Percentiles rank a stretch among this genome's conserved stretches.
Evolutionary conservation across 129 eudicot species (phyloP).

Genomic region (Tagetes erecta): DNA sequence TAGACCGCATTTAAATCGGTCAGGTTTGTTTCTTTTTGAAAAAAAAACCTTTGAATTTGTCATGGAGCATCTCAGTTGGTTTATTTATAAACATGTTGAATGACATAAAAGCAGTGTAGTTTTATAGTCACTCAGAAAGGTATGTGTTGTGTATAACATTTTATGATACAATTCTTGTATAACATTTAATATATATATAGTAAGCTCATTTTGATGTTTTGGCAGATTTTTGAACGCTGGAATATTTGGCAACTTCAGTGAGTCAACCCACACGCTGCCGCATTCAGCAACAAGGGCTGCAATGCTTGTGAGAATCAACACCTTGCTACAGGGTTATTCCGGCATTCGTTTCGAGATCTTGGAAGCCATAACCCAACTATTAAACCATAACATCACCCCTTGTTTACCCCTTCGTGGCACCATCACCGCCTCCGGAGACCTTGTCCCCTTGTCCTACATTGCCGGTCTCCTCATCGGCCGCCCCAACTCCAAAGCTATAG

Average conservation of each 20-base stretch:
- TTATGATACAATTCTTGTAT: too few species aligned
- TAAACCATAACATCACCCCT: slow-evolving; percentile 37
- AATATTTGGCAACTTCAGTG: slow-evolving; percentile 39
- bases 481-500: slow-evolving; percentile 39
- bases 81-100: too few species aligned
- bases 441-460: slow-evolving; percentile 24
- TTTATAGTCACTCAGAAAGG: too few species aligned
- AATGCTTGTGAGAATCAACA: slow-evolving; percentile 48
- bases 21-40: too few species aligned
- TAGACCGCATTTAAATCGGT: too few species aligned
- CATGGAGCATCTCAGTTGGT: too few species aligned
- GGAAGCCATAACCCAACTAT: background rate
- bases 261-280: slow-evolving; percentile 38
- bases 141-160: too few species aligned
- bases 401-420: slow-evolving; percentile 42
- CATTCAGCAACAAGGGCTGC: slow-evolving; percentile 45
- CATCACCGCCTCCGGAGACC: slow-evolving; percentile 46
- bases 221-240: slow-evolving; percentile 45
- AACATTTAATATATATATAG: too few species aligned
- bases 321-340: slow-evolving; percentile 12
- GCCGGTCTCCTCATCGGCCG: slow-evolving; percentile 35
- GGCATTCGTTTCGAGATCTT: slow-evolving; percentile 12
- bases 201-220: background rate
- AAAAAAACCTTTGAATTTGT: too few species aligned
- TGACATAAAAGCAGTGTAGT: too few species aligned